Conservation (phyloP, 2,329 filamentous ascomycete genomes). For the Colletotrichum tropicale region DNA sequence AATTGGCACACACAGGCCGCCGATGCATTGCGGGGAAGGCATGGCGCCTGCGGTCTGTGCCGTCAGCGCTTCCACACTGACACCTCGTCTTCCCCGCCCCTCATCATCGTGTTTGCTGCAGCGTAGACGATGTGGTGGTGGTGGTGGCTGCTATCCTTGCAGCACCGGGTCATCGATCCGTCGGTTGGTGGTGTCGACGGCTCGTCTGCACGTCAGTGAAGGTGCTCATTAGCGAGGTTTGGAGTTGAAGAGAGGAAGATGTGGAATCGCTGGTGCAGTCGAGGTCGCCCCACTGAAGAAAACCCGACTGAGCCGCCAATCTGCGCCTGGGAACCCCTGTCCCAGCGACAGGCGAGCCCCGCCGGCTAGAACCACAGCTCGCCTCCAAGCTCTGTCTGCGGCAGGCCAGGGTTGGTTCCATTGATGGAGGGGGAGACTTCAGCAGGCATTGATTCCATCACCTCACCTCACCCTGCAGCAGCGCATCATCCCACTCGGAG, state of each 20-base stretch:
- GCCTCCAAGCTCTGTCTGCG: not conserved
- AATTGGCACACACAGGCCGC: not conserved
- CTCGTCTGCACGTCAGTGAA: not conserved
- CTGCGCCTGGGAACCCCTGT: not conserved
- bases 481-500: not conserved
- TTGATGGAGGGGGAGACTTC: not conserved
- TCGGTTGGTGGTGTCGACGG: not conserved
- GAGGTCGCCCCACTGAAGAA: not conserved
- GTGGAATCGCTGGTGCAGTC: not conserved
- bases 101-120: not conserved
- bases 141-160: not conserved
- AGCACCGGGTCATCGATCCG: not conserved
- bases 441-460: not conserved
- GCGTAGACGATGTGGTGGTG: not conserved
- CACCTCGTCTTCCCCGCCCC: not conserved
- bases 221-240: not conserved
- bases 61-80: not conserved
- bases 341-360: not conserved
- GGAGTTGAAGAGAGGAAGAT: not conserved
- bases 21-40: not conserved
- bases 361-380: not conserved
- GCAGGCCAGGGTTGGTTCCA: not conserved
- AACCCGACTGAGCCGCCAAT: not conserved
- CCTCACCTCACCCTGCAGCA: slow-evolving; percentile 15
- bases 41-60: not conserved